These are phyloP conservation scores for Colletotrichum chlorophyti DNA, from an alignment of 2,329 filamentous ascomycete genomes.

Conservation along the genomic window DNA sequence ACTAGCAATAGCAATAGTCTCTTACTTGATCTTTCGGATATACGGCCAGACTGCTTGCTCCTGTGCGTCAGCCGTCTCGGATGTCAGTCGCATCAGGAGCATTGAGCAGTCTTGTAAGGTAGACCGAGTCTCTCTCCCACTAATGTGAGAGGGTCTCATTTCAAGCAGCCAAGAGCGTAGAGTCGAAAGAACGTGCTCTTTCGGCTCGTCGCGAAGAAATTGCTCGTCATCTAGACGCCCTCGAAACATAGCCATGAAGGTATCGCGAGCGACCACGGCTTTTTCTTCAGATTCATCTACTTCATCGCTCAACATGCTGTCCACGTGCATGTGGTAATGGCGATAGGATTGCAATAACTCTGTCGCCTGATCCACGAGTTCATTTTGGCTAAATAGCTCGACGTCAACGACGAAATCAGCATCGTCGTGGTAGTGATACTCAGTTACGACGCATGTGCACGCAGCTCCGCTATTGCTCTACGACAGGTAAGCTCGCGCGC, in stretches of 20 bases:
- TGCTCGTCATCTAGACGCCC: constrained; percentile 30
- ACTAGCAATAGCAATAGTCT: no score
- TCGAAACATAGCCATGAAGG: constrained; percentile 46
- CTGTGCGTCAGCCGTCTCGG: constrained; percentile 34
- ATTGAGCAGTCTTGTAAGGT: constrained; percentile 40
- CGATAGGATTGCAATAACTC: constrained; percentile 45
- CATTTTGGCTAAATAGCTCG: constrained; percentile 38
- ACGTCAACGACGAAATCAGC: constrained; percentile 42
- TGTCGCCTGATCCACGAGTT: constrained; percentile 41
- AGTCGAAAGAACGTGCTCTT: constrained; percentile 29
- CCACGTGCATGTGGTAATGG: constrained; percentile 37
- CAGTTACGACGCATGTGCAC: constrained; percentile 56
- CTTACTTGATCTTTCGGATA: constrained; percentile 50
- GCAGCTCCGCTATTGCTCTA: constrained; percentile 52
- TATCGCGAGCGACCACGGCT: constrained; percentile 42
- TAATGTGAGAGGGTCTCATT: constrained; percentile 8
- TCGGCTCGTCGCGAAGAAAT: constrained; percentile 27
- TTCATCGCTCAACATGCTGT: constrained; percentile 21
- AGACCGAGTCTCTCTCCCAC: neutral
- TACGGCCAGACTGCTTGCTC: constrained; percentile 48
- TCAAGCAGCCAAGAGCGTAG: constrained; percentile 35
- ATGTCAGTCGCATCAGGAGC: constrained; percentile 44
- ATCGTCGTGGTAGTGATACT: constrained; percentile 47
- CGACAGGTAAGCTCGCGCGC: neutral
- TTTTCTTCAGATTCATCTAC: constrained; percentile 34